These are phyloP conservation scores for Annulohypoxylon bovei DNA, from an alignment of 495 filamentous ascomycete genomes.

Conservation along the genomic window DNA sequence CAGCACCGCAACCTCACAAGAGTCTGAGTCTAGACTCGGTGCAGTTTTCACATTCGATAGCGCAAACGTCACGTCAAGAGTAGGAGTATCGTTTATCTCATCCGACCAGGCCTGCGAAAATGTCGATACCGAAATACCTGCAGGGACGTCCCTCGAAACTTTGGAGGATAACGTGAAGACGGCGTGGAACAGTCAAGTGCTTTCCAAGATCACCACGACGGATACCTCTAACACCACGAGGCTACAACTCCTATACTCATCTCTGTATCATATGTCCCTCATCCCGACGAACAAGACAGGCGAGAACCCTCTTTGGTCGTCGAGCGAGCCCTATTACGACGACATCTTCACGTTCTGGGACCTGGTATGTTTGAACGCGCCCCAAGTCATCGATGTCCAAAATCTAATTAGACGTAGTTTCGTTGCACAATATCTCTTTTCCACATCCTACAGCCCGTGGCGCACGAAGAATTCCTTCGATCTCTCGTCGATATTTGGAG, in stretches of 20 bases:
- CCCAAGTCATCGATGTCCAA: not conserved
- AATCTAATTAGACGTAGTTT: constrained; percentile 52
- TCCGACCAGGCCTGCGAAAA: constrained; percentile 68
- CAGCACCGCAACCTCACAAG: constrained; percentile 31
- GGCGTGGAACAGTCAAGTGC: constrained; percentile 68
- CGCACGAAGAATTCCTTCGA: constrained; percentile 73
- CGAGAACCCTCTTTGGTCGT: constrained; percentile 75
- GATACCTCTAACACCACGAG: constrained; percentile 63
- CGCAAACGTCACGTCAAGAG: constrained; percentile 64
- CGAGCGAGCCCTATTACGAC: constrained; percentile 71
- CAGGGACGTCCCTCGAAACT: constrained; percentile 54
- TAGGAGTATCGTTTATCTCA: constrained; percentile 78
- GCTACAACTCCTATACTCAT: constrained; percentile 70
- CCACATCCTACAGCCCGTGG: constrained; percentile 70
- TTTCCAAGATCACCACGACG: constrained; percentile 70
- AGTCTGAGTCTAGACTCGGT: constrained; percentile 50
- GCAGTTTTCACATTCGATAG: constrained; percentile 55
- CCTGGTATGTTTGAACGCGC: constrained; percentile 36
- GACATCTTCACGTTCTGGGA: constrained; percentile 69
- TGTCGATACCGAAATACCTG: constrained; percentile 67
- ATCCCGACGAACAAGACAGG: constrained; percentile 77
- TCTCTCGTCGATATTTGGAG: constrained; percentile 77
- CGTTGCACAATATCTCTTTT: constrained; percentile 70
- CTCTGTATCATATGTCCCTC: constrained; percentile 74
- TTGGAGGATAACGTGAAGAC: constrained; percentile 60